Conservation (phyloP, 1,284 basidiomycete species). For the Filobasidium uniguttulatum region DNA sequence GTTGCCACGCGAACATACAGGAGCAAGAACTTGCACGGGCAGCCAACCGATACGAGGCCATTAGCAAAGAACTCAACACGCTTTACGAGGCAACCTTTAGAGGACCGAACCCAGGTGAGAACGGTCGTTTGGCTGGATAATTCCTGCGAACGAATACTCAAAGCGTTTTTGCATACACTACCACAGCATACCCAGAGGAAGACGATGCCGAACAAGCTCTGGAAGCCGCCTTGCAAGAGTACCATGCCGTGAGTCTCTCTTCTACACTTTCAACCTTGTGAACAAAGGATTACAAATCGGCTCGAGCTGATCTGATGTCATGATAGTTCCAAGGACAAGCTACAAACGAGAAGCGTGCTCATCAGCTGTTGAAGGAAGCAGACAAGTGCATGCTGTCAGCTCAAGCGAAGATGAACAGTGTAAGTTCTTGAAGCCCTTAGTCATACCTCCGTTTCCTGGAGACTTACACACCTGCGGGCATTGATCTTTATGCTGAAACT, state of each 20-base stretch:
- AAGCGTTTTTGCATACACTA: too few relatives aligned
- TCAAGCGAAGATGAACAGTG: not conserved
- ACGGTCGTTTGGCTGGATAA: too few relatives aligned
- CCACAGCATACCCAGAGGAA: conserved; percentile 16
- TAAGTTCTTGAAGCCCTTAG: not conserved
- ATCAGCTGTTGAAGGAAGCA: conserved; percentile 12
- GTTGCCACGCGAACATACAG: not conserved
- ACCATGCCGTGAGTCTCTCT: conserved; percentile 7
- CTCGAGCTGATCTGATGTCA: not conserved
- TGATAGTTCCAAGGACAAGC: conserved; percentile 12
- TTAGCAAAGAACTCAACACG: conserved; percentile 11
- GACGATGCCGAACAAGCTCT: conserved; percentile 15
- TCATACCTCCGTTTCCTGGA: not conserved
- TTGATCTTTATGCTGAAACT: not conserved
- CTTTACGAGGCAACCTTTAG: conserved; percentile 16
- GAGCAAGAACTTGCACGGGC: conserved; percentile 6
- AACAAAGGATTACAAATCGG: too few relatives aligned
- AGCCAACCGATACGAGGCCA: conserved; percentile 11
- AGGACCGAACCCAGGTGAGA: conserved; percentile 15
- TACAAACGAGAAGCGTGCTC: conserved; percentile 18
- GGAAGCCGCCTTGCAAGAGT: conserved; percentile 4
- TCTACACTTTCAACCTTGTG: not conserved
- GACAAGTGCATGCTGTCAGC: conserved; percentile 10
- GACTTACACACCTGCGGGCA: not conserved
- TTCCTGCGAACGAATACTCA: too few relatives aligned